A percentile compares a stretch with the other conserved stretches of the same genome.
phyloP scores from a whole-genome alignment of 345 rosid species.

The Eutrema yunnanense region DNA sequence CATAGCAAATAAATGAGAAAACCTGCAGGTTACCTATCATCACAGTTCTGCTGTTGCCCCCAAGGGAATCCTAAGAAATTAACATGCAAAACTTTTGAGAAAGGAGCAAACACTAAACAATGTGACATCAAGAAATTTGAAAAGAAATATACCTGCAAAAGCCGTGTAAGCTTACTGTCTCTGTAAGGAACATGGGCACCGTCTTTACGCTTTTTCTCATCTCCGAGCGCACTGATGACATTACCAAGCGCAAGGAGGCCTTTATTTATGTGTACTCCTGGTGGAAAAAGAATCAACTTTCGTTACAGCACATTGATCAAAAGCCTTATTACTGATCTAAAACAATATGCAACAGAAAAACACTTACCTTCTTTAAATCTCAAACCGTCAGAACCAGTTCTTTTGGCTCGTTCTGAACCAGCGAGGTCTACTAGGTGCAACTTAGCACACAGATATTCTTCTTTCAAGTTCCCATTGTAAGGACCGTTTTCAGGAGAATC shows the following conservation, averaged over 20 bases:
- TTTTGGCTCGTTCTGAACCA: slow-evolving; percentile 96
- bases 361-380: slow-evolving; percentile 93
- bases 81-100: neutral
- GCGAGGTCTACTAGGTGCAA: slow-evolving; percentile 98
- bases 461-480: slow-evolving; percentile 57
- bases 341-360: neutral
- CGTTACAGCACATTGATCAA: slow-evolving; percentile 7
- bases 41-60: slow-evolving; percentile 97
- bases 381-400: slow-evolving; percentile 96
- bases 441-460: slow-evolving; percentile 96
- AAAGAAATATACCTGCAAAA: slow-evolving; percentile 67
- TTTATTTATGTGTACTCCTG: slow-evolving; percentile 96
- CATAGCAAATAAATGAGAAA: neutral
- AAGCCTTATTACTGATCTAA: neutral
- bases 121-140: neutral
- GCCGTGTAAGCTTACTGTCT: slow-evolving; percentile 97
- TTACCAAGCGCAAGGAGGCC: slow-evolving; percentile 99
- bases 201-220: slow-evolving; percentile 95
- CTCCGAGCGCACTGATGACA: slow-evolving; percentile 98
- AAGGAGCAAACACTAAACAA: neutral
- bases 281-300: slow-evolving; percentile 21
- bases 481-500: slow-evolving; percentile 45
- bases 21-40: slow-evolving; percentile 69
- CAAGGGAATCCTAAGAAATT: slow-evolving; percentile 82
- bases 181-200: slow-evolving; percentile 92